These are phyloP conservation scores for Xylariomycetidae sp. DNA, from an alignment of 2,329 filamentous ascomycete genomes.

Conservation along the genomic window DNA sequence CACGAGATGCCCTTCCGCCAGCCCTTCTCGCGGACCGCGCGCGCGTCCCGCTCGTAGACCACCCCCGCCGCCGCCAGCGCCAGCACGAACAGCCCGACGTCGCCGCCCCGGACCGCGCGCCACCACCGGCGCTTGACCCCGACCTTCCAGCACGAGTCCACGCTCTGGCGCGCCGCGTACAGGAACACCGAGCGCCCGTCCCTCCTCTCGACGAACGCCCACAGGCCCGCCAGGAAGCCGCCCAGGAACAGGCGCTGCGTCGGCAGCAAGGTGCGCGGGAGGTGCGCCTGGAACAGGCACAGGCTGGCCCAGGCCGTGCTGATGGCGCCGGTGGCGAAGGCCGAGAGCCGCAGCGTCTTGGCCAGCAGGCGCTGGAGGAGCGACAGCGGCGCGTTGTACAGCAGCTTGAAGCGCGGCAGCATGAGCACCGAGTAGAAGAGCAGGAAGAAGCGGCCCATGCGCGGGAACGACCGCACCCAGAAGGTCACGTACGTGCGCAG, in stretches of 20 bases:
- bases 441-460: slow-evolving; percentile 70
- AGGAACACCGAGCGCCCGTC: slow-evolving; percentile 65
- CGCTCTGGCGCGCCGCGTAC: slow-evolving; percentile 69
- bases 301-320: slow-evolving; percentile 83
- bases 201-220: slow-evolving; percentile 69
- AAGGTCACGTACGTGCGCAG: slow-evolving; percentile 81
- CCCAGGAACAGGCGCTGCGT: slow-evolving; percentile 87
- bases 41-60: slow-evolving; percentile 67
- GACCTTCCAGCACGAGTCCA: slow-evolving; percentile 86
- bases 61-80: slow-evolving; percentile 73
- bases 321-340: slow-evolving; percentile 76
- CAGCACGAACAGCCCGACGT: slow-evolving; percentile 75
- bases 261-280: slow-evolving; percentile 69
- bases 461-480: slow-evolving; percentile 77
- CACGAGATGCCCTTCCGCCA: slow-evolving; percentile 69
- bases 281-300: slow-evolving; percentile 77
- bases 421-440: slow-evolving; percentile 67
- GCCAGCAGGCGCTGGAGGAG: slow-evolving; percentile 62
- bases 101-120: slow-evolving; percentile 74
- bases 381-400: slow-evolving; percentile 64
- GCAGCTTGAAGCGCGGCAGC: slow-evolving; percentile 58
- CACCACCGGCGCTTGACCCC: slow-evolving; percentile 88
- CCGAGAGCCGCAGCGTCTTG: slow-evolving; percentile 65
- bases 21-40: slow-evolving; percentile 58
- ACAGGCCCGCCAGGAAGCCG: slow-evolving; percentile 78